Evolutionary conservation across 208 protist genomes (phyloP), one percentile per base, ranked within the genome.

Genomic region (Leishmania tropica): DNA sequence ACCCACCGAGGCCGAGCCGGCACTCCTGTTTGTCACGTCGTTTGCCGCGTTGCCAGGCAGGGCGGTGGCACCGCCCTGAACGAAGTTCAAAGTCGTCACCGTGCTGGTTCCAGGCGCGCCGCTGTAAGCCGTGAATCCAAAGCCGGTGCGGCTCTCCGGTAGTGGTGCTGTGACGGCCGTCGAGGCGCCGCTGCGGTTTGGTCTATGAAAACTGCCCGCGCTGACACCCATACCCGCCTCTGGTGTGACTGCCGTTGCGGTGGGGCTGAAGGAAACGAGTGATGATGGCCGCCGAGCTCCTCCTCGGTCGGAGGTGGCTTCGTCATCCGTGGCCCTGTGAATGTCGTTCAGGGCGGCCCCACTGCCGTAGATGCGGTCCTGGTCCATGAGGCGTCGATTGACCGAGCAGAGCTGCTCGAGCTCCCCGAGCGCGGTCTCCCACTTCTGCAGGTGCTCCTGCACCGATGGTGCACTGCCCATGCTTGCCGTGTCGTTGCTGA

Each of bases 391-490:
- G 28, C 86, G 85, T 35, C 90, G 89, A 60, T 91, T 91, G n/a
- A 81, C 85, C 72, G 62, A 72, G n/a, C 86, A 88, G 56, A 97
- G 71, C 67, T 88, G 83, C 65, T 96, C 91, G 24, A 97, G 85
- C 67, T 94, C 87, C 40, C 73, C 58, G 13, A 97, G 87, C 35
- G 92, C 89, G 1, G 67, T 74, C 85, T 97, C 92, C 92, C 94
- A 97, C 81, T 89, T 90, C 54, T 83, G 83, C 73, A 97, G 86
- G 87, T 97, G 92, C 17, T 89, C 84, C 80, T 94, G 89, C 75
- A 95, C 76, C 11, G 83, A 87, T 1, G 89, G 88, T 37, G 83
- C 91, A 37, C 80, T 89, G 45, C 93, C 93, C 93, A 96, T 96
- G 11, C 6, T 48, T 65, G 75, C 1, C 53, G 2, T 76, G 53